phyloP scores from a whole-genome alignment of 345 rosid genomes.

The Ceriops tagal region DNA sequence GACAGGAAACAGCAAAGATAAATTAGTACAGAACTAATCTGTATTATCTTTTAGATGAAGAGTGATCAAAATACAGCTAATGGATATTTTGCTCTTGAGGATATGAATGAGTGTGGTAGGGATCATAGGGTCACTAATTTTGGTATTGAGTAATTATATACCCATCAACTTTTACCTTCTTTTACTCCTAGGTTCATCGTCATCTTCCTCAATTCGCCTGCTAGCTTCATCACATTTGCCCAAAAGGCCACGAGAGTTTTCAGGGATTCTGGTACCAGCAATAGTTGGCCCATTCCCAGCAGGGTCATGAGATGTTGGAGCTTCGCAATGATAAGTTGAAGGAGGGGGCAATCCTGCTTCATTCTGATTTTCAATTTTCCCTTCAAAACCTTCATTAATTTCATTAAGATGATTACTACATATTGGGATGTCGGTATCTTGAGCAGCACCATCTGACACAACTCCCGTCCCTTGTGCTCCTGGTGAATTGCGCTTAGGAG shows the following conservation, averaged over 20 bases:
- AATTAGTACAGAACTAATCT: not conserved
- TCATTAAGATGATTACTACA: slow-evolving; percentile 39
- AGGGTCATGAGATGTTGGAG: slow-evolving; percentile 28
- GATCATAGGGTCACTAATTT: too few relatives aligned
- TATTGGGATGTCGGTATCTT: slow-evolving; percentile 26
- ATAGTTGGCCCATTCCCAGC: slow-evolving; percentile 21
- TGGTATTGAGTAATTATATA: too few relatives aligned
- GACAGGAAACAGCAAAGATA: not conserved
- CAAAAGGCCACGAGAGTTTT: slow-evolving; percentile 56
- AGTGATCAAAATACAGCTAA: too few relatives aligned
- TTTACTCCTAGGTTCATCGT: slow-evolving; percentile 60
- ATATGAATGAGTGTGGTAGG: too few relatives aligned
- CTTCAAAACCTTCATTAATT: slow-evolving; percentile 43
- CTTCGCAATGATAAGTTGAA: slow-evolving; percentile 28
- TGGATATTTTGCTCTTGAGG: too few relatives aligned
- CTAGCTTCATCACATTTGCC: slow-evolving; percentile 65
- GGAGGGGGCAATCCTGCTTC: slow-evolving; percentile 27
- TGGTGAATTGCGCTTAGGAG: slow-evolving; percentile 51
- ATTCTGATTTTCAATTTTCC: slow-evolving; percentile 39
- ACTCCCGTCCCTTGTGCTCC: slow-evolving; percentile 44
- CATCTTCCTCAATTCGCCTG: slow-evolving; percentile 50
- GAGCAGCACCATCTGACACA: slow-evolving; percentile 38
- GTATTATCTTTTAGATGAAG: too few relatives aligned
- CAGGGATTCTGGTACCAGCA: slow-evolving; percentile 44
- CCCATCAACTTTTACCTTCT: slow-evolving; percentile 48